Percentiles rank a stretch among this genome's conserved stretches.
Conservation (phyloP, 148 eudicot genomes). For the Nyssa sinensis region DNA sequence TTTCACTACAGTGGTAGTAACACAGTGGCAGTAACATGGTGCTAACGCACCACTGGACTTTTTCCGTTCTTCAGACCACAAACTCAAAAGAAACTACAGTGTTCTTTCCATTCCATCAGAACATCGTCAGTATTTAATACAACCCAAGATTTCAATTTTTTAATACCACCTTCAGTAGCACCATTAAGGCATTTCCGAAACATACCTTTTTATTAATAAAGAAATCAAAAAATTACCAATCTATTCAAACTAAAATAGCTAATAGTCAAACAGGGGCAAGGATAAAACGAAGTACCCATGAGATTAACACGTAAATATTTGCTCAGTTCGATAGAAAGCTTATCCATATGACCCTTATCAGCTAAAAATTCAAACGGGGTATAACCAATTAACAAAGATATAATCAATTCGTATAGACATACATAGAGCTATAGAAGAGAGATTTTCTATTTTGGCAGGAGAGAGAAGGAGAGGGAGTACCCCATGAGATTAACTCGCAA, state of each 20-base stretch:
- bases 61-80: too few species aligned
- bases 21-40: too few species aligned
- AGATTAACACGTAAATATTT: neutral
- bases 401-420: neutral
- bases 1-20: neutral
- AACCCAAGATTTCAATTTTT: neutral
- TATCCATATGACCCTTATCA: neutral
- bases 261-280: neutral
- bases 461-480: constrained; percentile 30
- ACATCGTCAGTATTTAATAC: neutral
- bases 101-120: neutral
- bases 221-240: neutral
- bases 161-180: neutral
- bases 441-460: neutral
- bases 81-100: too few species aligned
- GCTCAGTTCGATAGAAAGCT: neutral
- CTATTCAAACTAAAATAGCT: neutral
- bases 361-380: constrained; percentile 12
- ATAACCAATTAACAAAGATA: neutral
- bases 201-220: neutral
- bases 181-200: neutral
- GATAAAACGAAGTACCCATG: neutral
- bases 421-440: too few species aligned
- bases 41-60: too few species aligned
- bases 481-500: constrained; percentile 83